Base-by-base conservation (phyloP, 352 stramenopile species). In the Blastocystis sp. region DNA sequence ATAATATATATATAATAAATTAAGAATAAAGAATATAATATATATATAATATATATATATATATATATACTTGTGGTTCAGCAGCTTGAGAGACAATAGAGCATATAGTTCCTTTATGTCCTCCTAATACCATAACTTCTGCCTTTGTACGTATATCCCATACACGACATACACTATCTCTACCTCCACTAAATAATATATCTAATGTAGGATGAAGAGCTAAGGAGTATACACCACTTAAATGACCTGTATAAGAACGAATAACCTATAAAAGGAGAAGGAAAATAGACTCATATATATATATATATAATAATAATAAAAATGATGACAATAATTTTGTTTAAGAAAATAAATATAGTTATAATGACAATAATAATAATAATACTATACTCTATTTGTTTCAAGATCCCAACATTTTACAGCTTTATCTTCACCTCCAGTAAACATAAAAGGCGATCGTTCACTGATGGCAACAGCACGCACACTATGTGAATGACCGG, bases 131-230 rank as follows among this genome's bases (percentile, higher is more conserved):
- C 66, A 95, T 83, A 13, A 76, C 48, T 65, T 79, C 67, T 65
- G 93, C 86, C 73, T 95, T 96, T 13, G 88, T 94, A 39, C 91
- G 80, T 75, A 98, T 96, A 77, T 99, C 91, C 91, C 91, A 99
- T 2, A 98, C 86, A 65, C 79, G 70, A 2, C 73, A 70, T 21
- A 81, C 71, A 21, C 71, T 68, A 70, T 87, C 75, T 55, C 91
- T 81, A 45, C 90, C 89, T 33, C 88, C 91, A 18, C 91, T 95
- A 27, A 98, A 78, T 16, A 99, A 73, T 23, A 99, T 68, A 69
- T 99, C 91, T 21, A 99, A 74, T 25, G 85, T 96, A 30, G 91
- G 91, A 72, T 99, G 91, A 34, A 97, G 64, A 39, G 88, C 87
- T 13, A 97, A 70, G 35, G 73, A 88, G 73, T 96, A 96, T 5